A percentile compares a stretch with the other conserved stretches of the same genome.
phyloP scores from a whole-genome alignment of 225 moss, liverwort and hornwort genomes.

The Straminergon stramineum region DNA sequence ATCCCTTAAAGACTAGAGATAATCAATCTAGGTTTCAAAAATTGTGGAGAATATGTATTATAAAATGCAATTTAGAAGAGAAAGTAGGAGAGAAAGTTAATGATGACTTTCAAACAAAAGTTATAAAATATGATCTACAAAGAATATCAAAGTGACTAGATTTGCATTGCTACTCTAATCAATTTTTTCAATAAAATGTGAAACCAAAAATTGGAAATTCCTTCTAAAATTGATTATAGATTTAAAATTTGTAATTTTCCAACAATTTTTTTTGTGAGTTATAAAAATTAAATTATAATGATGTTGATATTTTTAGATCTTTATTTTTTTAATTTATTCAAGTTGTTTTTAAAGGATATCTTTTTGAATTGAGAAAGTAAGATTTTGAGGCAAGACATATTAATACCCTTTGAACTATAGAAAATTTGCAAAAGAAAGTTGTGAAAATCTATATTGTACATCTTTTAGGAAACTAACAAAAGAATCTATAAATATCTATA shows the following conservation, averaged over 20 bases:
- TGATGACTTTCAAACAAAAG: neutral
- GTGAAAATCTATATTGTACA: rapidly evolving
- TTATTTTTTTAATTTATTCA: neutral
- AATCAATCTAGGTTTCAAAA: neutral
- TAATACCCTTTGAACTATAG: neutral
- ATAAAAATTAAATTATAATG: too few species aligned
- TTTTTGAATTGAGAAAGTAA: rapidly evolving
- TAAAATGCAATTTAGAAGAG: neutral
- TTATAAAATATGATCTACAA: neutral
- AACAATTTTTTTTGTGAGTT: rapidly evolving
- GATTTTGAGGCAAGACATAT: neutral
- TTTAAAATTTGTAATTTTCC: neutral
- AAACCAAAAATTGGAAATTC: neutral
- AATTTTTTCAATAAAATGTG: neutral
- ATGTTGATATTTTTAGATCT: neutral
- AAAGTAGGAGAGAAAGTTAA: neutral
- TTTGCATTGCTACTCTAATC: too few species aligned
- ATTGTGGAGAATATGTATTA: neutral
- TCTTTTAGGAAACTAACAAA: rapidly evolving
- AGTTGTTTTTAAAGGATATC: neutral
- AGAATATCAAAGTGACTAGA: rapidly evolving
- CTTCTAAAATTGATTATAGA: neutral
- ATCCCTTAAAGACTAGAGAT: rapidly evolving
- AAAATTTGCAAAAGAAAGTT: neutral
- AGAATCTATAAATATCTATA: neutral